Evolutionary conservation across 495 filamentous ascomycete genomes (phyloP), one percentile per base, ranked within the genome.

Genomic region (Penicillium steckii): DNA sequence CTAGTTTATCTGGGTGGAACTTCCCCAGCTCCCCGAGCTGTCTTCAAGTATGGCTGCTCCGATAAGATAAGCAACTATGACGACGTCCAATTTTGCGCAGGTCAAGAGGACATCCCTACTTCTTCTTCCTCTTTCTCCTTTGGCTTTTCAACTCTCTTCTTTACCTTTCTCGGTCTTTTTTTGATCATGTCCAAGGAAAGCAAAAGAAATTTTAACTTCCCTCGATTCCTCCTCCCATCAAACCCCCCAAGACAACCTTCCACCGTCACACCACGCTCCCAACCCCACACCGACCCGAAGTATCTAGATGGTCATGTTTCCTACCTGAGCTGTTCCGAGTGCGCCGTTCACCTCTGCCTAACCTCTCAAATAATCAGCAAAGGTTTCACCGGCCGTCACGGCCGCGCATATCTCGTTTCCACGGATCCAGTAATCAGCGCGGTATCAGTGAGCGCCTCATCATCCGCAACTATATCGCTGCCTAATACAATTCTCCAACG

Each of bases 351-450:
- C 64, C 75, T 96, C 19, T 89, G 87, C 55, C 81, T 86, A 57
- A 81, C 80, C 24, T 81, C 80, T 22, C 90, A 94, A 61, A 91
- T 96, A 48, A 84, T 96, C 60, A 87, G 82, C 73, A 95, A 93
- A 75, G 89, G 90, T 41, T 97, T 97, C 73, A 93, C 85, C 18
- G 91, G 92, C 45, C 88, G 91, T n/a, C 85, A 97, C 70, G 92
- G 95, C 2, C 87, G 91, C 41, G 92, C 93, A 48, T 96, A 92
- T 71, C 85, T 97, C 45, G 87, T 96, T 25, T 78, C 89, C 21
- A 64, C 67, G 30, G 59, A 64, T 25, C 66, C 56, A 6, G 24
- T 57, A 35, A 56, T 59, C 27, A 57, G 57, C 18, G 61, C 60
- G 23, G 52, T 67, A n/a, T 65, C 66, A 10, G 48, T 71, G 44